phyloP scores from a whole-genome alignment of 208 protist species.

The Acanthamoeba sp. region DNA sequence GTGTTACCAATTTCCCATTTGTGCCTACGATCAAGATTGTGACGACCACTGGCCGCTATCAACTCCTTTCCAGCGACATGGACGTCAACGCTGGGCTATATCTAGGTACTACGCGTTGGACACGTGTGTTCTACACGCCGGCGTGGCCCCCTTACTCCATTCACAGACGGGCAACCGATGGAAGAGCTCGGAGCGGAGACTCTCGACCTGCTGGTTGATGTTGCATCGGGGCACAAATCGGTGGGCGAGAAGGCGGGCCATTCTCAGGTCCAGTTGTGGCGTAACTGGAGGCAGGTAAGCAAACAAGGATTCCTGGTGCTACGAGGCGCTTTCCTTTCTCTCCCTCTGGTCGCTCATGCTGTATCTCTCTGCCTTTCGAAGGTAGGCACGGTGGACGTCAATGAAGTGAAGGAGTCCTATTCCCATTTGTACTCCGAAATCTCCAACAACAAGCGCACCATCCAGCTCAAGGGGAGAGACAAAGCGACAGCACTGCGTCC shows the following conservation, averaged over 20 bases:
- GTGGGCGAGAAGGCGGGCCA: conserved; percentile 72
- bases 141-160: background rate
- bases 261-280: conserved; percentile 82
- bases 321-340: too few relatives aligned
- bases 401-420: background rate
- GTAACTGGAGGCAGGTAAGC: conserved; percentile 75
- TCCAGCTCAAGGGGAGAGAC: background rate
- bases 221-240: conserved; percentile 2
- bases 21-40: conserved; percentile 85
- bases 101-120: too few relatives aligned
- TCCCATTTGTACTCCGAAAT: background rate
- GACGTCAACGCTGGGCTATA: conserved; percentile 82
- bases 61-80: conserved; percentile 84
- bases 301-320: too few relatives aligned
- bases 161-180: conserved; percentile 15
- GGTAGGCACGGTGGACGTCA: background rate
- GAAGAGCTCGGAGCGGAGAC: conserved; percentile 64
- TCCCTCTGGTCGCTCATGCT: too few relatives aligned
- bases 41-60: conserved; percentile 77
- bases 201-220: conserved; percentile 26
- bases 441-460: background rate
- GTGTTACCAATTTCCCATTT: conserved; percentile 87
- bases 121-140: conserved; percentile 1
- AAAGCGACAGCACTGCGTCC: background rate
- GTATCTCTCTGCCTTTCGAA: background rate